phyloP scores from a whole-genome alignment of 345 rosid genomes.

The Hibiscus trionum region DNA sequence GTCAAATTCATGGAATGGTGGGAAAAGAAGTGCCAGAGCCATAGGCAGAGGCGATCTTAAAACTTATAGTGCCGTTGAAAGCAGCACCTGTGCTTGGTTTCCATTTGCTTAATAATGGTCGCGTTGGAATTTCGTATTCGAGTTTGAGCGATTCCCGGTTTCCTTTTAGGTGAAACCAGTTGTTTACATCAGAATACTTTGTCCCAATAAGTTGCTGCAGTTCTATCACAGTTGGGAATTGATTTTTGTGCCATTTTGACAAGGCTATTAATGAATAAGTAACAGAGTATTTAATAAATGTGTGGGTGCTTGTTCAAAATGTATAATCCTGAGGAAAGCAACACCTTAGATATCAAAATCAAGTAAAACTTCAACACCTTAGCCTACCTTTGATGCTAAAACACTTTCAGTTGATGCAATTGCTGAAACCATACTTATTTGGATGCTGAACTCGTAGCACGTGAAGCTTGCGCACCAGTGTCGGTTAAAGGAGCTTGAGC shows the following conservation, averaged over 20 bases:
- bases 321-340: no score
- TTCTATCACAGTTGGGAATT: neutral
- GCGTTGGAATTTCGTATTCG: neutral
- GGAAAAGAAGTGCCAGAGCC: constrained; percentile 41
- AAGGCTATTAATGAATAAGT: neutral
- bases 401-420: constrained; percentile 13
- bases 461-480: constrained; percentile 29
- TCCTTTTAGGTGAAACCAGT: neutral
- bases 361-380: neutral
- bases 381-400: constrained; percentile 13
- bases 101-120: neutral
- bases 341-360: neutral
- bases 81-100: neutral
- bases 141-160: neutral
- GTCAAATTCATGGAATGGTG: constrained; percentile 42
- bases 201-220: neutral
- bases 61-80: constrained; percentile 10
- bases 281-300: no score
- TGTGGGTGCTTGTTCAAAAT: no score
- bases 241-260: neutral
- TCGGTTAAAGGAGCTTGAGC: constrained; percentile 26
- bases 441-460: constrained; percentile 44
- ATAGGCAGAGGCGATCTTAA: constrained; percentile 17
- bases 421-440: constrained; percentile 22
- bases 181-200: neutral